A percentile compares a stretch with the other conserved stretches of the same genome.
These are phyloP conservation scores for Aristolochia californica DNA, from an alignment of 164 flowering plant genomes.

Conservation along the genomic window DNA sequence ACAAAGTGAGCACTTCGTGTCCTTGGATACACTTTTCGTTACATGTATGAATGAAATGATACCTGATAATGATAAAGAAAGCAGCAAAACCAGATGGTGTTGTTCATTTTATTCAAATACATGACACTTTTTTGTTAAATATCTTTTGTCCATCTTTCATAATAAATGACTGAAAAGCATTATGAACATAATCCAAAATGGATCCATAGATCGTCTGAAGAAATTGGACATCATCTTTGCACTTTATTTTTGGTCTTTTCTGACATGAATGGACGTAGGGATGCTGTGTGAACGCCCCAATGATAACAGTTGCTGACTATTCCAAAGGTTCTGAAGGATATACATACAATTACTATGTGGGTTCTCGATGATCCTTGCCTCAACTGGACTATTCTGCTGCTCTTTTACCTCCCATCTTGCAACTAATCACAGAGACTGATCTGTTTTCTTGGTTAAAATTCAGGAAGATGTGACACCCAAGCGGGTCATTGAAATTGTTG, in stretches of 20 bases:
- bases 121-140: too few relatives aligned
- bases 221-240: neutral
- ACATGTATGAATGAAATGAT: too few relatives aligned
- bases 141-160: too few relatives aligned
- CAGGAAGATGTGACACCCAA: constrained; percentile 97
- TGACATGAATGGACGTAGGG: constrained; percentile 42
- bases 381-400: neutral
- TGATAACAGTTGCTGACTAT: constrained; percentile 98
- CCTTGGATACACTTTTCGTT: too few relatives aligned
- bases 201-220: neutral
- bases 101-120: too few relatives aligned
- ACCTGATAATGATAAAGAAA: too few relatives aligned
- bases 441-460: constrained; percentile 8
- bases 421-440: neutral
- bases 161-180: too few relatives aligned
- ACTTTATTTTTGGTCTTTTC: neutral
- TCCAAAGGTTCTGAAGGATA: constrained; percentile 97
- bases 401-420: neutral
- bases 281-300: constrained; percentile 98
- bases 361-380: constrained; percentile 15
- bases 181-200: too few relatives aligned
- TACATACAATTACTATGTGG: constrained; percentile 81
- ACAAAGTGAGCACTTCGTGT: too few relatives aligned
- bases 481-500: constrained; percentile 87
- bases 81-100: too few relatives aligned